Base-by-base conservation (phyloP, 257 asterid genomes). In the Linderniella brevidens region DNA sequence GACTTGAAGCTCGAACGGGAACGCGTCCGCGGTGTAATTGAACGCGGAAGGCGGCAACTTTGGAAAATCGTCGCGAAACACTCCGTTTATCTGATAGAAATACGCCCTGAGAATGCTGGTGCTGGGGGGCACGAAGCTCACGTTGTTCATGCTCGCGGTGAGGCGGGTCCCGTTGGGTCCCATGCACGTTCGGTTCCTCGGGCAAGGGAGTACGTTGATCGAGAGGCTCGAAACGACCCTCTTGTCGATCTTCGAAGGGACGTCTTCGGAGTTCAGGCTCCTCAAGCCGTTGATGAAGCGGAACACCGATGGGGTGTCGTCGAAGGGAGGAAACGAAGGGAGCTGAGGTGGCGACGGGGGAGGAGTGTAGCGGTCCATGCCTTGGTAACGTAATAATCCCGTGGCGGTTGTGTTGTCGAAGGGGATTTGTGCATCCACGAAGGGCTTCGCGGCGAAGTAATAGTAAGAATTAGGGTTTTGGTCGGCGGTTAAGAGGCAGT, bases 391-490 rank as follows among this genome's bases (percentile, higher is more conserved):
- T 0, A 82, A 1, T 16, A 74, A 52, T 6, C 57, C 84, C 7
- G 90, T 79, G 39, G 96, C 50, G n/a, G 75, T 76, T 9, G 84
- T 36, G 68, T 67, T 70, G 65, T 62, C 63, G 37, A 66, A 79
- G 14, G 0, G 0, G 3, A 67, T 39, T 0, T 50, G 35, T 1
- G 0, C 1, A n/a, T 58, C 64, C 9, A 51, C 66, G 5, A 46
- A 52, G 39, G 76, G 72, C 0, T 76, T 66, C 1, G 37, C 41
- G 2, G 87, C 75, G 6, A 82, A 92, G 67, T 77, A 75, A 70
- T 73, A 80, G 17, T 80, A 67, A 0, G 11, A 68, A 6, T 10
- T 54, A 5, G 49, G 64, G 12, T 9, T 12, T 41, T 66, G 76
- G 48, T 75, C 46, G 19, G 93, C 64, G 3, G 43, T 46, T 8